A percentile compares a stretch with the other conserved stretches of the same genome.
phyloP scores from a whole-genome alignment of 2,329 filamentous ascomycete genomes.

The Davidsoniella virescens region DNA sequence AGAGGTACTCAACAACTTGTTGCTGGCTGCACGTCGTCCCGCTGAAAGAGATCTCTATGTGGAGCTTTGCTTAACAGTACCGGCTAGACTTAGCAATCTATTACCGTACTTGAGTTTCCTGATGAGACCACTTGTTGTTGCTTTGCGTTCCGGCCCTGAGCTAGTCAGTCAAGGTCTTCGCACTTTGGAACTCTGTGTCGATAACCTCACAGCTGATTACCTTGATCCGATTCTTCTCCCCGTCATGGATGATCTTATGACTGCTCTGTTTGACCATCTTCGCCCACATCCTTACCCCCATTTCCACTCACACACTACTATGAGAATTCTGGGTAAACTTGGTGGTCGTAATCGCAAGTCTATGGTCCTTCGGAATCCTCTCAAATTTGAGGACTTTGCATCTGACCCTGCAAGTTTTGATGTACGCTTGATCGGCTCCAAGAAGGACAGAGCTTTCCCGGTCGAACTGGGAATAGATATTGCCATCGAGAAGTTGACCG shows the following conservation, averaged over 20 bases:
- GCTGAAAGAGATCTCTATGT: slow-evolving; percentile 91
- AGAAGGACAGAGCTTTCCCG: slow-evolving; percentile 76
- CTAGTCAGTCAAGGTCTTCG: slow-evolving; percentile 86
- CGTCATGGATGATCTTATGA: slow-evolving; percentile 97
- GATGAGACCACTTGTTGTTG: slow-evolving; percentile 95
- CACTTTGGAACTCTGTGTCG: slow-evolving; percentile 89
- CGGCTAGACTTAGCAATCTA: slow-evolving; percentile 82
- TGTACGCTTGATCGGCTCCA: slow-evolving; percentile 74
- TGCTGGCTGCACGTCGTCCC: slow-evolving; percentile 79
- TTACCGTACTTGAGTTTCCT: slow-evolving; percentile 89
- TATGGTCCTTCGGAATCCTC: slow-evolving; percentile 72
- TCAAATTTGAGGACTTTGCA: slow-evolving; percentile 68
- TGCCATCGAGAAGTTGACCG: slow-evolving; percentile 75
- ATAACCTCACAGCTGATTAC: slow-evolving; percentile 95
- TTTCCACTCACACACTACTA: slow-evolving; percentile 93
- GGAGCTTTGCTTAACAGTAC: slow-evolving; percentile 89
- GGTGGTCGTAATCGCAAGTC: slow-evolving; percentile 93
- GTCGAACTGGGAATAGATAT: slow-evolving; percentile 73
- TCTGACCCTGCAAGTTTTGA: slow-evolving; percentile 84
- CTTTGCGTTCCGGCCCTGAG: slow-evolving; percentile 77
- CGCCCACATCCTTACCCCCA: slow-evolving; percentile 90
- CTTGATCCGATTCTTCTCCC: slow-evolving; percentile 98
- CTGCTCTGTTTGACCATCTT: slow-evolving; percentile 87
- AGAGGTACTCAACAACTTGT: slow-evolving; percentile 87
- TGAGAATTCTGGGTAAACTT: slow-evolving; percentile 91